These are phyloP conservation scores for Lentinula boryana DNA, from an alignment of 768 basidiomycete genomes.

Conservation along the genomic window DNA sequence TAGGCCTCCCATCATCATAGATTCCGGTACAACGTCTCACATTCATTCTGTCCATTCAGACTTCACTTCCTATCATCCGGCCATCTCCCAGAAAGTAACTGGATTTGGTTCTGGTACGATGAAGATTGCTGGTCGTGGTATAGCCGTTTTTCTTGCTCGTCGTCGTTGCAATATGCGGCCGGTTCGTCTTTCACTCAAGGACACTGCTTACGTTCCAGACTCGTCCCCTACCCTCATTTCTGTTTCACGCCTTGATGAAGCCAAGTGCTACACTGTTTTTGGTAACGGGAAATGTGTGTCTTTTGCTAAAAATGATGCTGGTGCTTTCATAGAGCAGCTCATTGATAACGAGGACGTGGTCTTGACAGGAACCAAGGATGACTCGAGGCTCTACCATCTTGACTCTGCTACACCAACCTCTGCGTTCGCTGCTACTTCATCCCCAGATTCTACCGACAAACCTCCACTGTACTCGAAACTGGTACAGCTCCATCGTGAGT, in stretches of 20 bases:
- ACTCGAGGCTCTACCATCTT: constrained; percentile 10
- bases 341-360: too few species aligned
- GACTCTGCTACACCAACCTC: neutral
- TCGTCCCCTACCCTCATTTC: constrained; percentile 10
- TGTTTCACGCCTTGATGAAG: constrained; percentile 9
- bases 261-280: constrained; percentile 10
- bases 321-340: constrained; percentile 5
- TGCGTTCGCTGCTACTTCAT: neutral
- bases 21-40: too few species aligned
- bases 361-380: constrained; percentile 2
- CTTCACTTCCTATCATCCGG: constrained; percentile 5
- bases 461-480: too few species aligned
- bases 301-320: constrained; percentile 8
- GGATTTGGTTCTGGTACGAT: constrained; percentile 10
- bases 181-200: constrained; percentile 1
- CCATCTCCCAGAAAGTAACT: neutral
- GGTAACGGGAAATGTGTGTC: constrained; percentile 6
- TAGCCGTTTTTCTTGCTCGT: neutral
- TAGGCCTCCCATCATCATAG: too few species aligned
- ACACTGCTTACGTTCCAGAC: constrained; percentile 10
- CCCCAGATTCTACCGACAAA: too few species aligned
- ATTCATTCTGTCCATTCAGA: constrained; percentile 8
- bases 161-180: too few species aligned
- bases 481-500: too few species aligned
- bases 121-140: constrained; percentile 11